phyloP scores from a whole-genome alignment of 2,329 filamentous ascomycete genomes.

The Pseudopyrenochaeta lycopersici region DNA sequence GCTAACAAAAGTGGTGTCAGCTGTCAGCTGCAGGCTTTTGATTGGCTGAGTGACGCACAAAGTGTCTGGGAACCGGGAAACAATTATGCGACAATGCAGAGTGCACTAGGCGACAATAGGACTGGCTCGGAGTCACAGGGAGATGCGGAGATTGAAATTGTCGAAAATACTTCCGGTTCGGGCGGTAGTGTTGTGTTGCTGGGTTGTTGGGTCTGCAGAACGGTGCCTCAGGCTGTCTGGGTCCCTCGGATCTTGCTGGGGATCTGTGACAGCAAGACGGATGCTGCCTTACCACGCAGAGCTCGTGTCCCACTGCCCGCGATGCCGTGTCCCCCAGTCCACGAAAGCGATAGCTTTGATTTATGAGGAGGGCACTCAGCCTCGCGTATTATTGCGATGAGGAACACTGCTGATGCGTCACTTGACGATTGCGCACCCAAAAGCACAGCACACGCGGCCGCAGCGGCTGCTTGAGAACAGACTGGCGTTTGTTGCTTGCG shows the following conservation, averaged over 20 bases:
- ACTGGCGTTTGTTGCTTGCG: slow-evolving; percentile 26
- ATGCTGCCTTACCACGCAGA: slow-evolving; percentile 27
- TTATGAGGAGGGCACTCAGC: slow-evolving; percentile 40
- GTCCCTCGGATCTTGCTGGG: slow-evolving; percentile 19
- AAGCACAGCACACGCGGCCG: slow-evolving; percentile 37
- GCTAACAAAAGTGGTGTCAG: slow-evolving; percentile 24
- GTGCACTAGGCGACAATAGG: slow-evolving; percentile 46
- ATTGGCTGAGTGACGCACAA: slow-evolving; percentile 40
- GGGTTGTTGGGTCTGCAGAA: slow-evolving; percentile 34
- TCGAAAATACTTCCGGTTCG: slow-evolving; percentile 45
- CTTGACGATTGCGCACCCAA: slow-evolving; percentile 47
- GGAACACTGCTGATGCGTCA: slow-evolving; percentile 45
- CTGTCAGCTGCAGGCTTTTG: slow-evolving; percentile 20
- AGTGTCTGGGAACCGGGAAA: slow-evolving; percentile 29
- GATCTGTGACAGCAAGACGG: slow-evolving; percentile 22
- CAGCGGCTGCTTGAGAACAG: slow-evolving; percentile 29
- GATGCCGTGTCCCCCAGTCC: slow-evolving; percentile 40
- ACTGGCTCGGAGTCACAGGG: slow-evolving; percentile 41
- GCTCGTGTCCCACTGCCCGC: slow-evolving; percentile 36
- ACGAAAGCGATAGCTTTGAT: slow-evolving; percentile 39
- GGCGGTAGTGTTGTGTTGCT: slow-evolving; percentile 36
- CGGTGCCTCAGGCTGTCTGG: slow-evolving; percentile 16
- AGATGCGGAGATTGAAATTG: slow-evolving; percentile 31
- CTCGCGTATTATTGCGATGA: slow-evolving; percentile 44
- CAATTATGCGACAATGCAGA: slow-evolving; percentile 41